Evolutionary conservation across 176 grass and related monocot species (phyloP), one percentile per base, ranked within the genome.

Genomic region (Thalia dealbata): DNA sequence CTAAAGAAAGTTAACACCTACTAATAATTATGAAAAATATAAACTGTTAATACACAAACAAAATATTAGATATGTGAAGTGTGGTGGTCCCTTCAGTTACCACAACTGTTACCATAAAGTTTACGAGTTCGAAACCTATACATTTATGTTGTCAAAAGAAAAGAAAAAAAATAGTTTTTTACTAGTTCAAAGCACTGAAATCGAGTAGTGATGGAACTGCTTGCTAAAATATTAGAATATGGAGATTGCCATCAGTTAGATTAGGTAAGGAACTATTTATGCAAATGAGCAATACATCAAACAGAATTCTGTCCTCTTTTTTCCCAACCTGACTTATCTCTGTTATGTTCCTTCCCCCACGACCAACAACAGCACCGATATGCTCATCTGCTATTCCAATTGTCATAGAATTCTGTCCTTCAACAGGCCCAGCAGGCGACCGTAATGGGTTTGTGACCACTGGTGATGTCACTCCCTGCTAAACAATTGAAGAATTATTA

Each of bases 351-450:
- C 90, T 93, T 45, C 95, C 95, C 21, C 56, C 87, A 78, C 77
- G 79, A 25, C 95, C 95, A 26, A 99, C 85, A 64, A 99, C 81
- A 76, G 95, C 87, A 61, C 95, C 90, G 7, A 99, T 88, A 83
- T 93, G 85, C 73, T 99, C 90, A 9, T 99, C 95, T 1, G 95
- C 87, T n/a, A 99, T 30, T 72, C 85, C 83, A 41, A 99, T 91
- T 52, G 95, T 93, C 41, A 77, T 54, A 32, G 95, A 88, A 14
- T 88, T 71, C 38, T 82, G 88, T 41, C 51, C 79, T 63, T 83
- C 82, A 76, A 72, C 79, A 29, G 60, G 50, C 41, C 74, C 75
- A 67, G 52, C 73, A 61, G 90, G 76, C 0, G 87, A 88, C 35
- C 90, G 82, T 38, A 69, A 62, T 29, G 73, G 81, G 61, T 68